Conservation (phyloP, 2,329 filamentous ascomycete species). For the Aspergillus chevalieri region DNA sequence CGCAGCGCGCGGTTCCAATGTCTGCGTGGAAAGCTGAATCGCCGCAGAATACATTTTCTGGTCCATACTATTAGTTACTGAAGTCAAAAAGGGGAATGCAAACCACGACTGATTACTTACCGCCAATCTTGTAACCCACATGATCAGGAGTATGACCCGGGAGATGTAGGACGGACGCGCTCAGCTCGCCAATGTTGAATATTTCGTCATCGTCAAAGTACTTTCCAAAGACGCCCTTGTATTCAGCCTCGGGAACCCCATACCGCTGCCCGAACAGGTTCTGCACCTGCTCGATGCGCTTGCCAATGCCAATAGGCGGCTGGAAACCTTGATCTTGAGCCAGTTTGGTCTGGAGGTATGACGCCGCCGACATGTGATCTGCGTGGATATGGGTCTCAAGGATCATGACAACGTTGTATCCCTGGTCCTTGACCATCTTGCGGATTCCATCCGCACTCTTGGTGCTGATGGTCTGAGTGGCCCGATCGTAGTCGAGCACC, state of each 20-base stretch:
- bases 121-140: conserved; percentile 54
- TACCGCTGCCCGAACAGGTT: conserved; percentile 48
- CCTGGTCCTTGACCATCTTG: conserved; percentile 35
- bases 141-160: conserved; percentile 61
- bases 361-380: conserved; percentile 43
- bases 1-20: conserved; percentile 49
- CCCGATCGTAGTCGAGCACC: conserved; percentile 53
- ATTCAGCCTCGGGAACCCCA: conserved; percentile 41
- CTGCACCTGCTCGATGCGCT: conserved; percentile 52
- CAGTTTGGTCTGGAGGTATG: conserved; percentile 50
- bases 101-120: conserved; percentile 7
- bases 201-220: conserved; percentile 52
- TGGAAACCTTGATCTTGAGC: conserved; percentile 25
- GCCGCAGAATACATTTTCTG: conserved; percentile 45
- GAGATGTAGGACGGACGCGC: conserved; percentile 49
- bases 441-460: conserved; percentile 50
- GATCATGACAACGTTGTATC: conserved; percentile 48
- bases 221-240: conserved; percentile 46
- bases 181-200: conserved; percentile 48
- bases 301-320: conserved; percentile 53
- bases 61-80: conserved; percentile 21
- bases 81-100: background rate
- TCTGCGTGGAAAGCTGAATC: conserved; percentile 51
- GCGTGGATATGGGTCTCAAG: conserved; percentile 52
- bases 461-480: conserved; percentile 43